Evolutionary conservation across 345 rosid species (phyloP).

Genomic region (Dipteronia sinensis): DNA sequence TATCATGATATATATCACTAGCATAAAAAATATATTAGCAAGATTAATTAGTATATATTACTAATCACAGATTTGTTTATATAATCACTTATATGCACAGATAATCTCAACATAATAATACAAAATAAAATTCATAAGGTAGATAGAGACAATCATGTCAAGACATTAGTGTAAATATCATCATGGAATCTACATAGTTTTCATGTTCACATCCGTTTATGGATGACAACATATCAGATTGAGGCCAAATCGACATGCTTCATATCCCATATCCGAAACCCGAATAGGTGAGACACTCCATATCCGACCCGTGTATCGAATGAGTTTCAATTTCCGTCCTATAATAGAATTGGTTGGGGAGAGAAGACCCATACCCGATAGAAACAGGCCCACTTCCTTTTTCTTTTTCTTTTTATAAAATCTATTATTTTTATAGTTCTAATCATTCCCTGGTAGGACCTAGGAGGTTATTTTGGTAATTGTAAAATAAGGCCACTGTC

Average conservation of each 20-base stretch:
- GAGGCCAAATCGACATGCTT: too few species aligned
- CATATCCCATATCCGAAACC: too few species aligned
- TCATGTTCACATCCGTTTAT: background rate
- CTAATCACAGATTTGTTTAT: background rate
- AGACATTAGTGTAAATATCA: constrained; percentile 12
- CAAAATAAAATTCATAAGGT: background rate
- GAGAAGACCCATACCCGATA: too few species aligned
- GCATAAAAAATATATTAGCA: background rate
- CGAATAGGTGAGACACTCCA: too few species aligned
- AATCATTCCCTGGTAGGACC: too few species aligned
- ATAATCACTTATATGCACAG: background rate
- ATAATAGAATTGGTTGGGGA: too few species aligned
- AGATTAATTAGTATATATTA: background rate
- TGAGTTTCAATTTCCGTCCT: too few species aligned
- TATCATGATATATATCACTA: constrained; percentile 7
- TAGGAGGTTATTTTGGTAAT: background rate
- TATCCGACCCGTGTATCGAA: too few species aligned
- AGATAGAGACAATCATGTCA: background rate
- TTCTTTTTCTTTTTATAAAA: too few species aligned
- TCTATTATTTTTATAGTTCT: too few species aligned
- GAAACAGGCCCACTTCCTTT: too few species aligned
- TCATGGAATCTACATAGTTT: background rate
- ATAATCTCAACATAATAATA: background rate
- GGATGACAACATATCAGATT: too few species aligned
- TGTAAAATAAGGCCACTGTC: background rate